Evolutionary conservation across 208 protist species (phyloP), one percentile per base, ranked within the genome.

Genomic region (Trypanosomatidae sp.): DNA sequence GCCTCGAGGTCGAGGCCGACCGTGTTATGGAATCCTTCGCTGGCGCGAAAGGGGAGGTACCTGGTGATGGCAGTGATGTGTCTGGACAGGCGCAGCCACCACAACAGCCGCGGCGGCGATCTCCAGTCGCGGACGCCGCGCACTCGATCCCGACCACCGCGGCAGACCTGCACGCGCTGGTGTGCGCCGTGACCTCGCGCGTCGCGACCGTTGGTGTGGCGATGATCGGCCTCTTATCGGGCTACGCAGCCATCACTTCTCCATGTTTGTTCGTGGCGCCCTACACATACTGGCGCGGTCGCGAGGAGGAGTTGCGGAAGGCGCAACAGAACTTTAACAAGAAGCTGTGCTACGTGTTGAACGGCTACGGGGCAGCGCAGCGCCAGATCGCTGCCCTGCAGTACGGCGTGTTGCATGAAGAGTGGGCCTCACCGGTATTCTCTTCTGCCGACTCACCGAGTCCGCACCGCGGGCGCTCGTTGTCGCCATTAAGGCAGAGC

Each of bases 241-340:
- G 92, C 56, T 94, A 91, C 70, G 92, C 92, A 19, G 84, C 89
- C 44, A 43, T 93, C 36, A 88, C 81, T 25, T 89, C 90, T 5
- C 89, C 92, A 1, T 85, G 36, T 39, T 66, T 69, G 60, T 90
- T 80, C 66, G 74, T 87, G 58, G 62, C 67, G 69, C 82, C 78
- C 0, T 90, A 84, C 69, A 55, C 82, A 3, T 74, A 80, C 59
- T 93, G 70, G 70, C 74, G 73, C 28, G 78, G 68, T 1, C 80
- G 68, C 49, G 81, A 74, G 71, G 83, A 62, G 68, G 46, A 76
- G 65, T 67, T 91, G 60, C 72, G 69, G 2, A 62, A 69, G 25
- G 80, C 79, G 7, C 70, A 81, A 25, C 17, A 49, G 41, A 69
- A 79, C 49, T 77, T 96, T 39, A 79, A 70, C 28, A 80, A 86